Base-by-base conservation (phyloP, 169 alveolate species). In the Cryptosporidium andersoni region DNA sequence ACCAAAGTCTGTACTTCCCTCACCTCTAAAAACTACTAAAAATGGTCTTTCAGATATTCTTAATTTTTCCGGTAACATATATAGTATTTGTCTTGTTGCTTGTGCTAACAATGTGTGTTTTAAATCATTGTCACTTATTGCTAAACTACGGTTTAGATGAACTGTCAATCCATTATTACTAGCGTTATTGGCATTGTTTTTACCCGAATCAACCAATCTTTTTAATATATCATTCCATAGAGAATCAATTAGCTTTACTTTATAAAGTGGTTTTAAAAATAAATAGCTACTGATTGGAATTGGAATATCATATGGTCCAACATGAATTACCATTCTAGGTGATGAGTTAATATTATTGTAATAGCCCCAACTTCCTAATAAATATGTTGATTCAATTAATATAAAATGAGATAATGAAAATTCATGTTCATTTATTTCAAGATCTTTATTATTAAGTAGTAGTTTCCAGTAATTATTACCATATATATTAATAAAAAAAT, bases 1-100 rank as follows among this genome's bases (percentile, higher is more conserved):
- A 12, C 97, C 97, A 64, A 95, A 95, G 81, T 95, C 97, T 0
- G 97, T 93, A 16, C 97, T 95, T 25, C 97, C 97, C 80, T 95
- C 97, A 43, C 97, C 97, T 39, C 91, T 81, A 81, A 95, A 94
- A 12, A 94, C 96, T 14, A 95, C 96, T 93, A 95, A 93, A 80
- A 95, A 95, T n/a, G 97, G 97, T 63, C 97, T 74, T 56, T 92
- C 95, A 25, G 92, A 67, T n/a, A 90, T 92, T 34, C 94, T 74
- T 40, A 92, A 90, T 64, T 88, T 90, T 67, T 80, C 82, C 39
- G 81, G 93, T 62, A 65, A 66, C 81, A 88, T 37, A 12, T 90
- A 81, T 53, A 92, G 81, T 48, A 92, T 80, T 80, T 91, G 92
- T 65, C 64, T 81, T 16, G 95, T 88, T 5, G 93, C 89, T 67